Percentiles rank a stretch among this genome's conserved stretches.
Evolutionary conservation across 169 alveolate genomes (phyloP).

Genomic region (Eimeria sp.): DNA sequence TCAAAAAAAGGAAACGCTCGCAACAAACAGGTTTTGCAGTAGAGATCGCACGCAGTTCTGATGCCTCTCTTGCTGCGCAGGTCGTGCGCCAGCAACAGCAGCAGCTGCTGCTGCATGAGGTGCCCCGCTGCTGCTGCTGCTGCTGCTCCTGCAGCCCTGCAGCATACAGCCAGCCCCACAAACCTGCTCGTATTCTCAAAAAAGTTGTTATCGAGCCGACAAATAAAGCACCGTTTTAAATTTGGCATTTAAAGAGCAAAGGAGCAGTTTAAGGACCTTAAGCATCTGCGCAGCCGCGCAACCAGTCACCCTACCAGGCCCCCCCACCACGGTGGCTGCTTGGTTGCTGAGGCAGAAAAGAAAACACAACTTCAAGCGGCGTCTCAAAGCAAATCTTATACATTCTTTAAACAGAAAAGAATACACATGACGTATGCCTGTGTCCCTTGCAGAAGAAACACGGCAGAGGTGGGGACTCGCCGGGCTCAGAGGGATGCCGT

Average conservation of each 20-base stretch:
- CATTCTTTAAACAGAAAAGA: neutral
- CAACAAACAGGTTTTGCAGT: slow-evolving; percentile 19
- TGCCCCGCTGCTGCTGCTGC: slow-evolving; percentile 70
- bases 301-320: neutral
- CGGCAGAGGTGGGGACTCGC: neutral
- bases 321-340: neutral
- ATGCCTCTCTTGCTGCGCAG: neutral
- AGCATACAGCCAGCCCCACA: slow-evolving; percentile 1
- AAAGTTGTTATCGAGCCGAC: neutral
- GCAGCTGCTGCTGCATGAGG: slow-evolving; percentile 46
- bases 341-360: neutral
- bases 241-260: neutral
- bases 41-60: slow-evolving; percentile 37
- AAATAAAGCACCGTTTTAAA: neutral
- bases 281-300: neutral
- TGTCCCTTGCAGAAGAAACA: neutral
- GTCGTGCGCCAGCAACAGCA: slow-evolving; percentile 23
- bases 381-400: neutral
- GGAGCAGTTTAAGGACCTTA: neutral
- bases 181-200: neutral
- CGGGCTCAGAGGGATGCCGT: neutral
- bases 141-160: slow-evolving; percentile 38
- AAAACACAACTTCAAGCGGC: neutral
- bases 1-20: neutral
- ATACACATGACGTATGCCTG: neutral